These are phyloP conservation scores for Boletus huronensis DNA, from an alignment of 768 basidiomycete species.

Conservation along the genomic window DNA sequence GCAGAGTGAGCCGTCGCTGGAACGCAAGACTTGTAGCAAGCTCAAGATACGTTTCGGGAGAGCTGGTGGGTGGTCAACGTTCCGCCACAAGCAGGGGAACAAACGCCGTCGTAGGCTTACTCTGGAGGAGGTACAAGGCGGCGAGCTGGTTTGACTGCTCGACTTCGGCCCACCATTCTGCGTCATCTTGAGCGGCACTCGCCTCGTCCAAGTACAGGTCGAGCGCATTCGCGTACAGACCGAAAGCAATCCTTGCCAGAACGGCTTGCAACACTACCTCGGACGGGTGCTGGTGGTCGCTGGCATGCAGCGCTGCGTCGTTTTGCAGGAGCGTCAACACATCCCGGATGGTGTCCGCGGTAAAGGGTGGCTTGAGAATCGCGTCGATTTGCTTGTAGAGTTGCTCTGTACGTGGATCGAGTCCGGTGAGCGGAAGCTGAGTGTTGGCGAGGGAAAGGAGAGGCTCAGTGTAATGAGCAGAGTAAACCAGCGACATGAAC, in stretches of 20 bases:
- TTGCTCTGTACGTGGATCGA: constrained; percentile 8
- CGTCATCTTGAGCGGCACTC: constrained; percentile 64
- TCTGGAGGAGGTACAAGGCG: constrained; percentile 71
- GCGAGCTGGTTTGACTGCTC: constrained; percentile 57
- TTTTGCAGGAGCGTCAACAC: constrained; percentile 17
- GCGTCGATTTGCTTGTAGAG: constrained; percentile 16
- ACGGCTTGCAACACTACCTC: constrained; percentile 34
- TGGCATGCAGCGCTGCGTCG: not conserved
- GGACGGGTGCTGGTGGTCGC: constrained; percentile 1
- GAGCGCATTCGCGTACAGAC: constrained; percentile 63
- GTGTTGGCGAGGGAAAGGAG: constrained; percentile 19
- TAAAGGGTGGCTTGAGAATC: constrained; percentile 21
- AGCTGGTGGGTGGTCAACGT: constrained; percentile 17
- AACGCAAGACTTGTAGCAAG: constrained; percentile 41
- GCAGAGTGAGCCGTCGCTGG: constrained; percentile 44
- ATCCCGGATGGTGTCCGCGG: constrained; percentile 13
- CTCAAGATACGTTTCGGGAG: constrained; percentile 25
- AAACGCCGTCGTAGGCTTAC: constrained; percentile 41
- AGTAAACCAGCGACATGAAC: constrained; percentile 20
- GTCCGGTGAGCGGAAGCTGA: constrained; percentile 4
- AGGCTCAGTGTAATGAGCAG: constrained; percentile 27
- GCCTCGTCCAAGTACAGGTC: constrained; percentile 66
- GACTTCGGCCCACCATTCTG: constrained; percentile 81
- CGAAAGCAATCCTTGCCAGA: constrained; percentile 47
- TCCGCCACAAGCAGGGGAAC: not conserved